Evolutionary conservation across 768 basidiomycete genomes (phyloP), one percentile per base, ranked within the genome.

Genomic region (Flagelloscypha sp.): DNA sequence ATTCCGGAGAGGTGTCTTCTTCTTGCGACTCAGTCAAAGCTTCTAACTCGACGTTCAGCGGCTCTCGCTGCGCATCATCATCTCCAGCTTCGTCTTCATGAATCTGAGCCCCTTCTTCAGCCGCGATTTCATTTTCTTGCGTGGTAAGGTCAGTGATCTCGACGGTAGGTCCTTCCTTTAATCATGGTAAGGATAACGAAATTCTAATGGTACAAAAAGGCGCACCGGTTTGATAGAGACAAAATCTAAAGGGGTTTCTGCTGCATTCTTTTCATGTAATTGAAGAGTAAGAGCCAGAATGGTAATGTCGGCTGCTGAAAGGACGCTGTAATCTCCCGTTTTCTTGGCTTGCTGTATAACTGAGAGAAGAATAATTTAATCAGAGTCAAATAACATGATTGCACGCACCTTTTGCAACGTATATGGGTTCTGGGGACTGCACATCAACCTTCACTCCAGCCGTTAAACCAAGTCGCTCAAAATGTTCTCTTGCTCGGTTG

Each of bases 241-340:
- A n/a, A n/a, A n/a, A n/a, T n/a, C n/a, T n/a, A n/a, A n/a, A n/a
- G n/a, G n/a, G n/a, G n/a, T n/a, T n/a, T n/a, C n/a, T n/a, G n/a
- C n/a, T n/a, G n/a, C n/a, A n/a, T n/a, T n/a, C n/a, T n/a, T n/a
- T 36, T 76, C 63, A 47, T 88, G 76, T 37, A 94, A 61, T 16
- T 79, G 70, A 52, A 85, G 79, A 5, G 92, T 89, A 47, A 99
- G 65, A 1, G 95, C 94, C 33, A 98, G 60, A 24, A 98, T 79
- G 48, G 84, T 81, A 27, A 99, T 56, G 77, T 99, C 95, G 10
- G 92, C 72, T 56, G 82, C 75, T 10, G 90, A 95, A 24, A 99
- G 68, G 30, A 90, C 93, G 27, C 86, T 66, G 53, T 90, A 93
- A 59, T 99, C 95, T 54, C 95, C 95, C 0, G 94, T 94, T 66